Evolutionary conservation across 495 filamentous ascomycete genomes (phyloP).

Genomic region (Apodospora peruviana): DNA sequence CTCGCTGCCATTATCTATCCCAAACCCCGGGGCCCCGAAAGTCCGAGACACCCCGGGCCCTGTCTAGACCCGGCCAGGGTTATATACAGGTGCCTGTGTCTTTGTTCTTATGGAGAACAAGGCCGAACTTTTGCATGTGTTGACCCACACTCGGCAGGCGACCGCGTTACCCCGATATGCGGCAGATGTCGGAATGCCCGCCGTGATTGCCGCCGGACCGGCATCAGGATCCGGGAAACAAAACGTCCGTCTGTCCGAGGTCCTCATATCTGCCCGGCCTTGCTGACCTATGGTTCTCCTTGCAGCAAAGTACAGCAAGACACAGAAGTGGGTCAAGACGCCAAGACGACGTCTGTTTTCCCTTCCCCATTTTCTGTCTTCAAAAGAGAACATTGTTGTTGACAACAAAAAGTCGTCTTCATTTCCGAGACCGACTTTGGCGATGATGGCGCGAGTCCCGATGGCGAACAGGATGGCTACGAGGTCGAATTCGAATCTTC

Average conservation of each 20-base stretch:
- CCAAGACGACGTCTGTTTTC: constrained; percentile 20
- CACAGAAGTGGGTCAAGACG: constrained; percentile 28
- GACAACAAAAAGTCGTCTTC: neutral
- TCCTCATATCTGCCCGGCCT: neutral
- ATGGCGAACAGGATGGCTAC: constrained; percentile 5
- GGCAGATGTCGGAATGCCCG: constrained; percentile 27
- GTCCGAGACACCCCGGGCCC: neutral
- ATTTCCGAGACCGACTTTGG: constrained; percentile 19
- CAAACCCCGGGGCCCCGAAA: neutral
- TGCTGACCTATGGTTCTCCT: neutral
- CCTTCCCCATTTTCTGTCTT: neutral
- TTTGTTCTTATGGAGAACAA: no score
- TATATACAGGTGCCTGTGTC: neutral
- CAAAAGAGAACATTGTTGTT: neutral
- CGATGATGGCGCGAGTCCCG: constrained; percentile 15
- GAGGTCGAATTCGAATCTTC: neutral
- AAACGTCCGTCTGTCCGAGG: constrained; percentile 12
- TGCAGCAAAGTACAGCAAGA: constrained; percentile 18
- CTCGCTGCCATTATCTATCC: neutral
- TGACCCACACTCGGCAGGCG: constrained; percentile 26
- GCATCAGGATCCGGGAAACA: constrained; percentile 24
- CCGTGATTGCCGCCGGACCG: constrained; percentile 17
- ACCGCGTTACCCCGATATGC: constrained; percentile 37
- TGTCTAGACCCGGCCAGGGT: no score
- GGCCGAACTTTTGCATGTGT: neutral